Evolutionary conservation across 2,329 filamentous ascomycete genomes (phyloP).

Genomic region (Penicillium concentricum): DNA sequence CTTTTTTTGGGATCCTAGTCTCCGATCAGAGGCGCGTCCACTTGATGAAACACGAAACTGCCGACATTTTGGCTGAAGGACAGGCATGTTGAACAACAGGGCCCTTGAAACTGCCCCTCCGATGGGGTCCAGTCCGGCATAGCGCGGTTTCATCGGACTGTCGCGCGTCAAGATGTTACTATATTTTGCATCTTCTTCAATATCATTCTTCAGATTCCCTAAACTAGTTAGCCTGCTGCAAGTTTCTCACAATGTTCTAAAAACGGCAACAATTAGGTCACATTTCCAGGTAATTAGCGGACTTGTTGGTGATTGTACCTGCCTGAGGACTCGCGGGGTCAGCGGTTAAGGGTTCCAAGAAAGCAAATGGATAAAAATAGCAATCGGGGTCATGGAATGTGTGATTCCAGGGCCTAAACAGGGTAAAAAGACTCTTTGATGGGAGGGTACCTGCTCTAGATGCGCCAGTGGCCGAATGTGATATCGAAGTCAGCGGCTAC

Average conservation of each 20-base stretch:
- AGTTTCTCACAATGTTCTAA: constrained; percentile 26
- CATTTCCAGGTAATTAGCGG: constrained; percentile 27
- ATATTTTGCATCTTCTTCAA: constrained; percentile 38
- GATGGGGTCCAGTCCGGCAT: constrained; percentile 15
- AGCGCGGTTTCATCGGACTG: constrained; percentile 36
- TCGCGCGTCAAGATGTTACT: constrained; percentile 44
- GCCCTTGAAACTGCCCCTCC: constrained; percentile 24
- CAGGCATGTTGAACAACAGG: constrained; percentile 24
- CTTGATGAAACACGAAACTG: constrained; percentile 29
- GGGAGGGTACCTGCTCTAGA: constrained; percentile 2
- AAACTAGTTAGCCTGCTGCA: constrained; percentile 25
- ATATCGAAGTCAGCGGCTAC: constrained; percentile 24
- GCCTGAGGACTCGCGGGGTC: constrained; percentile 20
- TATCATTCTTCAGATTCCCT: constrained; percentile 28
- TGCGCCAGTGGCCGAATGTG: constrained; percentile 13
- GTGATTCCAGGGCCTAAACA: constrained; percentile 2
- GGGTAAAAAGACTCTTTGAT: neutral
- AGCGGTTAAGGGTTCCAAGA: constrained; percentile 16
- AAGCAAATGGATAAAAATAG: constrained; percentile 24
- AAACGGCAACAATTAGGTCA: constrained; percentile 28
- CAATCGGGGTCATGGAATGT: constrained; percentile 8
- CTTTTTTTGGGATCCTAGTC: constrained; percentile 29
- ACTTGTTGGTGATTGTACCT: constrained; percentile 13
- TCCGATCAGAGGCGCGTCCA: constrained; percentile 22
- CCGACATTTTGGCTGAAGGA: constrained; percentile 21